These are phyloP conservation scores for Trichosphaerium sp. DNA, from an alignment of 78 protist species.

Conservation along the genomic window DNA sequence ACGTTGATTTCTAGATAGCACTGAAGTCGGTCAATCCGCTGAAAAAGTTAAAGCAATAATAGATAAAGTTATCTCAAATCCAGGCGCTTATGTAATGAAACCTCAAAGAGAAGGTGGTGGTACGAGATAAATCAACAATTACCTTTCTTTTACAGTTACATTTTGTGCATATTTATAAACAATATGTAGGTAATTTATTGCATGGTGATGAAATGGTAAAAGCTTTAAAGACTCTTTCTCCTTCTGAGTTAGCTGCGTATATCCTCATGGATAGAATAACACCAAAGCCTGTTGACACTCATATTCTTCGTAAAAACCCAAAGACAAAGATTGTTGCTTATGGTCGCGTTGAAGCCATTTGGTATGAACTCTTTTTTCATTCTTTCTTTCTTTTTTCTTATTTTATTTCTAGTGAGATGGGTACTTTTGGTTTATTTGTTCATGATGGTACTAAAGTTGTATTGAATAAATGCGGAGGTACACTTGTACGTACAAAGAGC, in stretches of 20 bases:
- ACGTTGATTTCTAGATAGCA: background rate
- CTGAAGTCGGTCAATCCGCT: too few species aligned
- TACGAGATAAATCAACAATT: background rate
- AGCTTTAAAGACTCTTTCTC: conserved; percentile 1
- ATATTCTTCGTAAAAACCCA: background rate
- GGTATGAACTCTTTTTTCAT: conserved; percentile 20
- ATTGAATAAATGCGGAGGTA: conserved; percentile 49
- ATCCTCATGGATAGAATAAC: conserved; percentile 80
- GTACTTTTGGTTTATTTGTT: conserved; percentile 48
- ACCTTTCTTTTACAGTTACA: background rate
- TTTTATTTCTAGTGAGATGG: conserved; percentile 55
- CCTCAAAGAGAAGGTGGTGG: conserved; percentile 95
- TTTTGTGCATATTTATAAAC: too few species aligned
- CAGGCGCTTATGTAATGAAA: conserved; percentile 70
- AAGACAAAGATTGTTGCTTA: background rate
- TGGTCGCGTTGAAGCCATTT: conserved; percentile 4
- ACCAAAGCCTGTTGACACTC: conserved; percentile 6
- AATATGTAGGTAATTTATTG: conserved; percentile 51
- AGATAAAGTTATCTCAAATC: conserved; percentile 14
- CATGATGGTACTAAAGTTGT: background rate
- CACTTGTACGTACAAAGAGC: conserved; percentile 68
- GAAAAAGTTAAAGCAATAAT: conserved; percentile 15
- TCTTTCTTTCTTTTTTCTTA: too few species aligned
- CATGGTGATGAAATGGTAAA: conserved; percentile 12
- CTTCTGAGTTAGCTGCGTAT: conserved; percentile 9